A percentile compares a stretch with the other conserved stretches of the same genome.
Conservation (phyloP, 768 basidiomycete genomes). For the Pluteus cervinus region DNA sequence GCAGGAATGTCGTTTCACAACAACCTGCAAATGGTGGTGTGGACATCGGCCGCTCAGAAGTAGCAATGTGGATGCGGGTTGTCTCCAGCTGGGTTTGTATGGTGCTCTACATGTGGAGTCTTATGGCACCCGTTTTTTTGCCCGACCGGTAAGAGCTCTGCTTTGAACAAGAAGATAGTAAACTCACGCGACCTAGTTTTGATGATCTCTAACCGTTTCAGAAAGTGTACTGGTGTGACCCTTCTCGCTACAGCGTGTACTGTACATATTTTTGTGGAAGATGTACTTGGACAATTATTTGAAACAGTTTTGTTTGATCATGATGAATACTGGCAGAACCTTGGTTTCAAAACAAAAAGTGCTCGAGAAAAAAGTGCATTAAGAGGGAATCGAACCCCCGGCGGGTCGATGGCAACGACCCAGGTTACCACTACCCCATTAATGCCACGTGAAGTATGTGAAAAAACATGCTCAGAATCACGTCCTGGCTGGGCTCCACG, state of each 20-base stretch:
- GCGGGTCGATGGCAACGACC: slow-evolving; percentile 58
- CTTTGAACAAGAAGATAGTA: not conserved
- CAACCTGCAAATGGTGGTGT: slow-evolving; percentile 36
- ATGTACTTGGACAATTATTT: not conserved
- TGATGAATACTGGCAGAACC: not conserved
- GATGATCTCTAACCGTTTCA: slow-evolving; percentile 12
- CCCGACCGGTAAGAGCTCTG: slow-evolving; percentile 70
- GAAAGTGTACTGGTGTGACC: slow-evolving; percentile 1
- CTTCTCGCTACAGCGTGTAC: not conserved
- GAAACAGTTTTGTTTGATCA: not conserved
- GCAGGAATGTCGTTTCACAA: slow-evolving; percentile 71
- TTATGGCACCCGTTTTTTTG: slow-evolving; percentile 84
- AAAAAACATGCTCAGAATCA: too few species aligned
- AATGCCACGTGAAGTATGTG: too few species aligned
- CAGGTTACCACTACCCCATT: slow-evolving; percentile 65
- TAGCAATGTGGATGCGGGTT: slow-evolving; percentile 99
- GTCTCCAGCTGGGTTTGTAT: slow-evolving; percentile 96
- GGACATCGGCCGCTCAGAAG: slow-evolving; percentile 87
- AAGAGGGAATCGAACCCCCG: slow-evolving; percentile 86
- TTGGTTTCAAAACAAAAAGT: too few species aligned
- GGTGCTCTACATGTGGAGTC: slow-evolving; percentile 78
- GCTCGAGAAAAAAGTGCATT: slow-evolving; percentile 54
- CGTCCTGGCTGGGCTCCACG: too few species aligned
- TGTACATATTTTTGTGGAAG: not conserved
- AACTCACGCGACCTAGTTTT: slow-evolving; percentile 7